Conservation (phyloP, 23 red algal species). For the Gracilaria domingensis region DNA sequence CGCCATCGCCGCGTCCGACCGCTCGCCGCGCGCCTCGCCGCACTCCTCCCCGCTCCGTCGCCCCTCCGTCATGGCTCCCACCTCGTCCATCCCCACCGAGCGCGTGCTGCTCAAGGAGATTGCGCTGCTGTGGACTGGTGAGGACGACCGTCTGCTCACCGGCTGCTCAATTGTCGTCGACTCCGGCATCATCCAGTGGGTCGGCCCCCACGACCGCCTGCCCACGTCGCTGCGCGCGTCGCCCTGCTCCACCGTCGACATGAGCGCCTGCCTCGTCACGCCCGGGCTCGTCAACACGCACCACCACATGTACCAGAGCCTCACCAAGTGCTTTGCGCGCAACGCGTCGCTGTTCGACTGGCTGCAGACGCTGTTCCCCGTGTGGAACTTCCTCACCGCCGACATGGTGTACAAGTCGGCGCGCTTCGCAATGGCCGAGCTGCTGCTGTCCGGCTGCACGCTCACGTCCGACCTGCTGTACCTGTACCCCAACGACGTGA, state of each 20-base stretch:
- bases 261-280: constrained; percentile 54
- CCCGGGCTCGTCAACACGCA: constrained; percentile 66
- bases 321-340: constrained; percentile 62
- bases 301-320: constrained; percentile 69
- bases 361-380: constrained; percentile 47
- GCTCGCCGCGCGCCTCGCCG: too few relatives aligned
- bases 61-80: not conserved
- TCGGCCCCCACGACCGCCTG: constrained; percentile 43
- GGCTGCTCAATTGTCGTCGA: constrained; percentile 53
- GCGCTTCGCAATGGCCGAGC: constrained; percentile 57
- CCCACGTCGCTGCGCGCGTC: constrained; percentile 37
- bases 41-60: not conserved
- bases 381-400: constrained; percentile 62
- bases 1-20: not conserved
- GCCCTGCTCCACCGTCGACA: constrained; percentile 47
- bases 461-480: constrained; percentile 67
- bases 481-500: constrained; percentile 51
- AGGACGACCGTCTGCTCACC: constrained; percentile 30
- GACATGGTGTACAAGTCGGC: constrained; percentile 65
- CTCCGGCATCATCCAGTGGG: constrained; percentile 62
- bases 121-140: constrained; percentile 65
- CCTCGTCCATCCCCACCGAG: constrained; percentile 7
- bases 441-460: constrained; percentile 55
- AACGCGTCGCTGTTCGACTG: constrained; percentile 50
- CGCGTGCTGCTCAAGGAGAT: constrained; percentile 63